Evolutionary conservation across 257 asterid genomes (phyloP), one percentile per base, ranked within the genome.

Genomic region (Nemophila menziesii): DNA sequence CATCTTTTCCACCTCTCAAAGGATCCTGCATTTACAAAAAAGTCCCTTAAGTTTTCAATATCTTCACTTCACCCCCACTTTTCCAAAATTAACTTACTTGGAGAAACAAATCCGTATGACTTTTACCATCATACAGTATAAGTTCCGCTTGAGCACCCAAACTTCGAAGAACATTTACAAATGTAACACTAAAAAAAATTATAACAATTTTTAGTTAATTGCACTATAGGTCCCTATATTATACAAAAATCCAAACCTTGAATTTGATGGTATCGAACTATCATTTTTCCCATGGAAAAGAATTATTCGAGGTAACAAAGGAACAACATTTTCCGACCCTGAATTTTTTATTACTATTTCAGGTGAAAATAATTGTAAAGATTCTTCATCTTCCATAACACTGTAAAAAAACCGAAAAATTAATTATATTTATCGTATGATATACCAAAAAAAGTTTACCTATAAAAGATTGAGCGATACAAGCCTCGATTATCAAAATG

Each of bases 321-420:
- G 44, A 40, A 66, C 69, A 42, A 71, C 74, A 53, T 34, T 33
- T 36, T 56, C 49, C 10, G 67, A 57, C 75, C 59, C 63, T 55
- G 55, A 55, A 22, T 65, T 59, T 43, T 54, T 89, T 50, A 77
- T 59, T 41, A 85, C 58, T 29, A 69, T 49, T 71, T 82, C 99
- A 48, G 99, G 99, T 40, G 99, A 90, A 65, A 77, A 85, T 12
- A 51, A 61, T 54, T 66, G 76, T 67, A 85, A 57, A 17, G 74
- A 69, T 38, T 85, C 63, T 55, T 90, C 93, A 33, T 96, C 99
- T 64, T 90, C 99, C 99, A 90, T 90, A 44, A 82, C 62, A 73
- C 99, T 90, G 74, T 38, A 48, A 46, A 69, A 43, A 23, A 49
- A 51, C 54, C 50, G 55, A 33, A 22, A 45, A 24, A 49, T 34